Conservation (phyloP, 371 early-diverging fungal species). For the Zopfochytrium polystomum region DNA sequence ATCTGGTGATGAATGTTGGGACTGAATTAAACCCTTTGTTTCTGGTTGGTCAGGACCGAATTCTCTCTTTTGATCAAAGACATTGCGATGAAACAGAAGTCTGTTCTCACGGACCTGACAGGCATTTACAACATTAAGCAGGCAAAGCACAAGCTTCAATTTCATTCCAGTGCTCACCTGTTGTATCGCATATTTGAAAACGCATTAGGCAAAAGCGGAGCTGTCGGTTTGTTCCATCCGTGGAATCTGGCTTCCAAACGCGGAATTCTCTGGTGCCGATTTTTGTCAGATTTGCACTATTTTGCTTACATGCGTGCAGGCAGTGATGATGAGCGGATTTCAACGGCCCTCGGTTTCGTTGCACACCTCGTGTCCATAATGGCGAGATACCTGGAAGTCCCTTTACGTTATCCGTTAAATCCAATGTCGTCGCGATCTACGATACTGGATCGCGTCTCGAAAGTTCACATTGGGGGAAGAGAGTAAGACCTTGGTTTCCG, state of each 20-base stretch:
- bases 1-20: not conserved
- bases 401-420: constrained; percentile 70
- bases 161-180: constrained; percentile 40
- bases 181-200: too few species aligned
- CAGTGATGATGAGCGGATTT: constrained; percentile 64
- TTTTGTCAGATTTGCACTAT: not conserved
- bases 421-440: constrained; percentile 76
- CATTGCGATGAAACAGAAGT: constrained; percentile 48
- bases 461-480: constrained; percentile 26
- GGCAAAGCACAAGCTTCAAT: constrained; percentile 35
- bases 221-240: constrained; percentile 58
- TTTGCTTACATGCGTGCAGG: constrained; percentile 21
- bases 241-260: constrained; percentile 64
- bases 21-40: constrained; percentile 17
- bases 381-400: constrained; percentile 68
- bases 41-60: constrained; percentile 4
- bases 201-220: constrained; percentile 23
- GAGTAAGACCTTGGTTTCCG: constrained; percentile 20
- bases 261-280: constrained; percentile 33
- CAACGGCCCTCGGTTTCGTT: constrained; percentile 72
- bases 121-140: constrained; percentile 62
- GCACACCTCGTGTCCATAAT: constrained; percentile 70
- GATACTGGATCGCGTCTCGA: constrained; percentile 62
- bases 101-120: constrained; percentile 58
- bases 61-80: constrained; percentile 28